Percentiles rank a stretch among this genome's conserved stretches.
These are phyloP conservation scores for Teratosphaeria destructans DNA, from an alignment of 2,329 filamentous ascomycete species.

Conservation along the genomic window DNA sequence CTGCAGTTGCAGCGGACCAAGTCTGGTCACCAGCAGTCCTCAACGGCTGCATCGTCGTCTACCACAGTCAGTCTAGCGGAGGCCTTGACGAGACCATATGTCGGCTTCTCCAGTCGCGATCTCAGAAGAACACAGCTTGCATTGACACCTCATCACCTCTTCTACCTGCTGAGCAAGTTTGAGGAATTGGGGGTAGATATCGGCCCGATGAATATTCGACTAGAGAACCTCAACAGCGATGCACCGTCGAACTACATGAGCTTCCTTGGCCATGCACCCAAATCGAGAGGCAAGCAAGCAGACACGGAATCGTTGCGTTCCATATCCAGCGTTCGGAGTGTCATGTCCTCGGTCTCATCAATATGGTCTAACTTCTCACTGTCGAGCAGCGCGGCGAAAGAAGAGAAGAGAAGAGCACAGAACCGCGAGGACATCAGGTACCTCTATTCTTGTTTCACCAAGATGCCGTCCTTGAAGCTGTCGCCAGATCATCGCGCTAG, in stretches of 20 bases:
- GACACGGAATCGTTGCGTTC: conserved; percentile 90
- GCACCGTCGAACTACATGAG: conserved; percentile 89
- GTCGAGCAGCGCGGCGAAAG: conserved; percentile 68
- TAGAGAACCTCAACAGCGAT: conserved; percentile 89
- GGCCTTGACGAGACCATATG: conserved; percentile 73
- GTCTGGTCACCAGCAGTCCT: conserved; percentile 37
- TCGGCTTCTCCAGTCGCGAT: conserved; percentile 74
- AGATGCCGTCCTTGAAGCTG: conserved; percentile 83
- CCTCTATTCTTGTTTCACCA: conserved; percentile 95
- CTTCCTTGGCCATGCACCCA: conserved; percentile 75
- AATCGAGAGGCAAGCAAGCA: conserved; percentile 65
- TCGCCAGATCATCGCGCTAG: conserved; percentile 88
- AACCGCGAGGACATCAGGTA: conserved; percentile 85
- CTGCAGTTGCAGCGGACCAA: conserved; percentile 67
- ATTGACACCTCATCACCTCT: conserved; percentile 89
- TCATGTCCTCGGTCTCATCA: conserved; percentile 93
- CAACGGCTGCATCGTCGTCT: conserved; percentile 37
- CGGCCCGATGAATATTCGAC: conserved; percentile 87
- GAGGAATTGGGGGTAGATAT: conserved; percentile 80
- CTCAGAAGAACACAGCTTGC: conserved; percentile 86
- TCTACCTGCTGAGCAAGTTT: conserved; percentile 90
- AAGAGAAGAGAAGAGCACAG: conserved; percentile 80
- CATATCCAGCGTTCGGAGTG: conserved; percentile 90
- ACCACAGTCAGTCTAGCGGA: conserved; percentile 66
- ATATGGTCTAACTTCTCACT: conserved; percentile 85